These are phyloP conservation scores for Rosa hybrid DNA, from an alignment of 331 rosid species.

Conservation along the genomic window DNA sequence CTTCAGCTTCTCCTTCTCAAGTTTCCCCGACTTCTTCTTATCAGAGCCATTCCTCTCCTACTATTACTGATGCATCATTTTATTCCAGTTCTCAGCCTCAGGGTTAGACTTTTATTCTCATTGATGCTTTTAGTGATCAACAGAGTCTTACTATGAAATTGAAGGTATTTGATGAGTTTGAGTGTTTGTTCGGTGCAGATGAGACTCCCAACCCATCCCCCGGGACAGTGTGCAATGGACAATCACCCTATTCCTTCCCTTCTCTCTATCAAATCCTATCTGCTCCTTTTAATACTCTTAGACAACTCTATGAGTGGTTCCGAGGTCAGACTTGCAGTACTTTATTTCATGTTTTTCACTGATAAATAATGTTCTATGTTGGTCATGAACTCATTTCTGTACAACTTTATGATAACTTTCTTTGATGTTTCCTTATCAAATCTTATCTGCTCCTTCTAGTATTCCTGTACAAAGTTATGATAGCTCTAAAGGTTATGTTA, in stretches of 20 bases:
- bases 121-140: not conserved
- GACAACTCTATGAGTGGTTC: not conserved
- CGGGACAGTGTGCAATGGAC: not conserved
- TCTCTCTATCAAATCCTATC: not conserved
- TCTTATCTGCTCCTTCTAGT: not conserved
- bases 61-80: not conserved
- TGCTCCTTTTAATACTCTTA: not conserved
- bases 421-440: not conserved
- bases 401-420: not conserved
- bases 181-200: not conserved
- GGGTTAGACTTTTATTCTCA: not conserved
- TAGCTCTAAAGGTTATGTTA: not conserved
- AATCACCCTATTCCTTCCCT: not conserved
- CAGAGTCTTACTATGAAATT: not conserved
- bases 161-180: not conserved
- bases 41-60: not conserved
- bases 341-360: not conserved
- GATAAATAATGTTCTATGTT: not conserved
- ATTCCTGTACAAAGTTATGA: not conserved
- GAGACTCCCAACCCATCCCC: not conserved
- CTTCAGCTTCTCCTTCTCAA: not conserved
- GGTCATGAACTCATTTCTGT: not conserved
- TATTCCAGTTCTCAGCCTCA: not conserved
- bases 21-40: not conserved
- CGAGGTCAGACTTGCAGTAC: not conserved